phyloP scores from a whole-genome alignment of 805 yeast genomes.

The Clavispora phyllophila region DNA sequence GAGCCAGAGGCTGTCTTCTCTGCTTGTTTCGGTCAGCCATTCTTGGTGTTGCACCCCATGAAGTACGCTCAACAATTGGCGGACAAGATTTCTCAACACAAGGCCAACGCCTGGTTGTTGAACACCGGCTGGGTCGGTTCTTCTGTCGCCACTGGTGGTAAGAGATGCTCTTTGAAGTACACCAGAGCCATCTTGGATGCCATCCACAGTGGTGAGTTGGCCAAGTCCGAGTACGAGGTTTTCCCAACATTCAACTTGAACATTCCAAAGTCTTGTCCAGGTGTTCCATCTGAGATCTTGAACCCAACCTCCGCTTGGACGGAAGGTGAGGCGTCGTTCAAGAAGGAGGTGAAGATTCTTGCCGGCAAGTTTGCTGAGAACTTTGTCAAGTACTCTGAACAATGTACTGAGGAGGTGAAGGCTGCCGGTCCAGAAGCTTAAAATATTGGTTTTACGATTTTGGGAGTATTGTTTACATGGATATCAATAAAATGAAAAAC shows the following conservation, averaged over 20 bases:
- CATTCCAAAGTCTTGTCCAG: slow-evolving; percentile 76
- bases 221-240: slow-evolving; percentile 72
- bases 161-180: slow-evolving; percentile 95
- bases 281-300: slow-evolving; percentile 79
- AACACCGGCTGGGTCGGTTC: slow-evolving; percentile 99
- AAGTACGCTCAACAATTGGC: slow-evolving; percentile 94
- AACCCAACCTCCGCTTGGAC: slow-evolving; percentile 85
- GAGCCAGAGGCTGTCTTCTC: slow-evolving; percentile 98
- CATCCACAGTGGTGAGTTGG: slow-evolving; percentile 86
- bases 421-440: slow-evolving; percentile 81
- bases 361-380: slow-evolving; percentile 79
- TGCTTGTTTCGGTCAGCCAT: slow-evolving; percentile 99
- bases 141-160: slow-evolving; percentile 88
- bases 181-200: slow-evolving; percentile 95
- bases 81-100: slow-evolving; percentile 83
- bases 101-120: slow-evolving; percentile 91
- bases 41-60: slow-evolving; percentile 97
- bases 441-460: neutral
- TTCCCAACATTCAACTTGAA: slow-evolving; percentile 83
- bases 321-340: slow-evolving; percentile 36
- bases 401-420: slow-evolving; percentile 78
- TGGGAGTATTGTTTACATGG: neutral
- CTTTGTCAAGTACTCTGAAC: slow-evolving; percentile 77
- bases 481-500: neutral
- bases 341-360: slow-evolving; percentile 47